phyloP scores from a whole-genome alignment of 2,329 filamentous ascomycete genomes.

The Neoascochyta sp. region DNA sequence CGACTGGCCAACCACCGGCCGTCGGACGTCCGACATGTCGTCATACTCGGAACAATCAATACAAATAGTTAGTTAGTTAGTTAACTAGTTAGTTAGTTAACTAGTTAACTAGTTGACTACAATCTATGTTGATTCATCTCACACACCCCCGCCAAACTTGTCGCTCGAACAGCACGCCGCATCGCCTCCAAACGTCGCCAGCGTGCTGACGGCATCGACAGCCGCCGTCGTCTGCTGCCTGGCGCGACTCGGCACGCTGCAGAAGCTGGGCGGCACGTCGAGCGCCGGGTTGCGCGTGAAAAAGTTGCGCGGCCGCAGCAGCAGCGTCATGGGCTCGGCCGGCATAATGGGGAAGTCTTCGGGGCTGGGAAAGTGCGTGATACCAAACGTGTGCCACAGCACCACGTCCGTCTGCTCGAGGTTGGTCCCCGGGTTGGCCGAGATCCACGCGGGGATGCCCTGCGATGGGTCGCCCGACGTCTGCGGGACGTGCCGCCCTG shows the following conservation, averaged over 20 bases:
- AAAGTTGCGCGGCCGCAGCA: slow-evolving; percentile 77
- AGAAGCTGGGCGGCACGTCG: slow-evolving; percentile 75
- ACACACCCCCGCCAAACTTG: slow-evolving; percentile 21
- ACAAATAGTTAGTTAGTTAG: too few relatives aligned
- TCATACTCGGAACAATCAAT: too few relatives aligned
- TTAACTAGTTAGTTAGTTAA: too few relatives aligned
- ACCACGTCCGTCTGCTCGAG: slow-evolving; percentile 84
- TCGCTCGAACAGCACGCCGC: slow-evolving; percentile 14
- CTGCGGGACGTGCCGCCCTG: slow-evolving; percentile 82
- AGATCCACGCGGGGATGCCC: slow-evolving; percentile 73
- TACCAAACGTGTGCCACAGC: slow-evolving; percentile 89
- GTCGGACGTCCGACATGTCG: too few relatives aligned
- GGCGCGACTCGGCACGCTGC: slow-evolving; percentile 67
- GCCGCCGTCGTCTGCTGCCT: slow-evolving; percentile 46
- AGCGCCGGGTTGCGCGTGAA: slow-evolving; percentile 75
- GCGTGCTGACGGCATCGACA: slow-evolving; percentile 50
- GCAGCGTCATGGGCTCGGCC: slow-evolving; percentile 70
- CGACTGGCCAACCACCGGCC: too few relatives aligned
- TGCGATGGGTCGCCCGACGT: slow-evolving; percentile 74
- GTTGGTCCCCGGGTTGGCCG: slow-evolving; percentile 60
- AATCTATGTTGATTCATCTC: too few relatives aligned
- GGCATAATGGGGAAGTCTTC: slow-evolving; percentile 95
- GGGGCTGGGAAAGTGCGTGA: slow-evolving; percentile 83
- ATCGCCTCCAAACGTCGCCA: slow-evolving; percentile 44
- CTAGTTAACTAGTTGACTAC: too few relatives aligned